Evolutionary conservation across 768 basidiomycete genomes (phyloP), one percentile per base, ranked within the genome.

Genomic region (Chiua virens): DNA sequence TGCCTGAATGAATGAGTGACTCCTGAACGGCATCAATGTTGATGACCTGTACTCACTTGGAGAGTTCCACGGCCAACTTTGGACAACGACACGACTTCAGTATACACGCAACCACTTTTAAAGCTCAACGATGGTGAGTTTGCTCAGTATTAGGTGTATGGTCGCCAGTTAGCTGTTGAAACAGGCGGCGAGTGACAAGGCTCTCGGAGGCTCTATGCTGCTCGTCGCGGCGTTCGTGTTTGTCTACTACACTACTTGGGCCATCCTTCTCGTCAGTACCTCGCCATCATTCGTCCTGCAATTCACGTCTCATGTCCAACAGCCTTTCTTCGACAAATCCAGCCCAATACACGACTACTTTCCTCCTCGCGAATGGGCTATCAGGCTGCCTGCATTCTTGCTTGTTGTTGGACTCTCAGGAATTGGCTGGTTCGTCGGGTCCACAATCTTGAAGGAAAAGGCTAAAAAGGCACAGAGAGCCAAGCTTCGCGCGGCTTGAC

Each of bases 161-260:
- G 34, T 23, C 28, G 41, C 30, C 34, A 21, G 42, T 45, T 8
- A 62, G 32, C 46, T 39, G 52, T 56, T 45, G 15, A 42, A 28
- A 30, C 52, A 96, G 93, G 85, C 82, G 36, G 67, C 79, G 58
- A 88, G 85, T 58, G 94, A 97, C 72, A 93, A 89, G 74, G 73
- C 77, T 38, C 71, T 93, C 10, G 94, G 94, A 45, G 81, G 85
- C 27, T 59, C 74, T 38, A 91, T 96, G 88, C 81, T 97, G 64
- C 75, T 89, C 55, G 77, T 80, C 54, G 91, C 92, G 30, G 79
- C 81, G 7, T 68, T 83, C 39, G 81, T 89, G 34, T 96, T 96
- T 73, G 73, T 79, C 10, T 98, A 98, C 68, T 98, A 98, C 69
- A 93, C 95, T 2, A 77, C 80, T 23, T 98, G 95, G 95, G 86